Conservation (phyloP, 345 rosid species). For the Linum lewisii region DNA sequence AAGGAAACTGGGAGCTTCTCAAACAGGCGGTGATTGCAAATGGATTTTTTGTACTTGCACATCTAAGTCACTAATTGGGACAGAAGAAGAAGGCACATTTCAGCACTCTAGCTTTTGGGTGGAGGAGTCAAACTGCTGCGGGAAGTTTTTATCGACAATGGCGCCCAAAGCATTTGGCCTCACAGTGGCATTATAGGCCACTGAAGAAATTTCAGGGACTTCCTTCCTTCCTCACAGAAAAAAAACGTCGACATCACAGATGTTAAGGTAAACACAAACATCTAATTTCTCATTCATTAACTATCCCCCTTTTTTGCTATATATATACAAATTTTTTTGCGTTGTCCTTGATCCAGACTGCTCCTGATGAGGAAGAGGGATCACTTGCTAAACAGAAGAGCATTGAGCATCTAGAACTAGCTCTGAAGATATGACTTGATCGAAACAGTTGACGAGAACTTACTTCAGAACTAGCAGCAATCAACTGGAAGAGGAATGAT, state of each 20-base stretch:
- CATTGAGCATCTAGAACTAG: constrained; percentile 38
- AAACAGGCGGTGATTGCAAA: not conserved
- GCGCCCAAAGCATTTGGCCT: constrained; percentile 84
- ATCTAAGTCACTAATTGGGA: constrained; percentile 28
- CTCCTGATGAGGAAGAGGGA: constrained; percentile 53
- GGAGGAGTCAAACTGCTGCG: constrained; percentile 65
- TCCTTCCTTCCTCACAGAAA: constrained; percentile 56
- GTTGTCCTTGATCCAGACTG: constrained; percentile 38
- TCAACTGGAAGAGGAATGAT: constrained; percentile 18
- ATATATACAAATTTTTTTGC: not conserved
- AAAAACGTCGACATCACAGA: constrained; percentile 61
- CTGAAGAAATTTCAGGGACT: constrained; percentile 82
- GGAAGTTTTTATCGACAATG: constrained; percentile 48
- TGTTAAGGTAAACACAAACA: constrained; percentile 84
- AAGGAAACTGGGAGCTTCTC: not conserved
- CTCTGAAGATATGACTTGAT: constrained; percentile 38
- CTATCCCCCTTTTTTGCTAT: too few species aligned
- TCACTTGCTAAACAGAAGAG: constrained; percentile 29
- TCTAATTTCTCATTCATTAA: too few species aligned
- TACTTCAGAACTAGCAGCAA: constrained; percentile 18
- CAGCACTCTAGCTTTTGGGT: constrained; percentile 66
- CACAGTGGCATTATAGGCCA: constrained; percentile 99
- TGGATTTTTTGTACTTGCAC: constrained; percentile 3
- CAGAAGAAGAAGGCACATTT: constrained; percentile 50
- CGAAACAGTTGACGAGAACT: constrained; percentile 15